Base-by-base conservation (phyloP, 495 filamentous ascomycete genomes). In the Daldinia childiae region DNA sequence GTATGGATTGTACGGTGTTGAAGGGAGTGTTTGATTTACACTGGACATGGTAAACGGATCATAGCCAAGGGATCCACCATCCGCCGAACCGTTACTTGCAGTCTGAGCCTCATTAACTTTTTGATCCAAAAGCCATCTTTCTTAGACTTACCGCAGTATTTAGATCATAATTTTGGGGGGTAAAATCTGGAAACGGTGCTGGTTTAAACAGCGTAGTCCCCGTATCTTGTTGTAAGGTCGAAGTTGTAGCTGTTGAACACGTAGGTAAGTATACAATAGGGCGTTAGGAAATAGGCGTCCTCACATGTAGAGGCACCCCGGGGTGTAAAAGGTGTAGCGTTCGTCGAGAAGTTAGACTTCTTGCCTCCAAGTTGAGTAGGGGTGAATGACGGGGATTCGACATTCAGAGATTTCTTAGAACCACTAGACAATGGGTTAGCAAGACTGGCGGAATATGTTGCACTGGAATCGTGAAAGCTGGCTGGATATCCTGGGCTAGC, bases 311-410 rank as follows among this genome's bases (percentile, higher is more conserved):
- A 64, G 12, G 73, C 75, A 4, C 80, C 83, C 21, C 82, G 86
- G 17, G 95, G 95, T 41, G 93, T 97, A 72, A 99, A 99, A 11
- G 93, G 90, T 56, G 93, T 91, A n/a, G 95, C 95, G 80, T 84
- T 93, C 2, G 90, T 96, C 5, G 94, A 95, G 64, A 98, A 80
- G 11, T 79, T 83, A 8, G 86, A 82, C 75, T 92, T 93, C 70
- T 90, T 91, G 7, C 85, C 68, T 11, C 79, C 75, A 21, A 76
- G 62, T 34, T 72, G 71, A 5, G 82, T 85, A 66, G 95, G 96
- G 1, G 93, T 97, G 72, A 99, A 99, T 45, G 95, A 91, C 14
- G 96, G 95, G 12, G 95, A 98, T 70, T 98, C 95, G 73, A 97
- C 95, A 78, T 97, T 98, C 73, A 99, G 88, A 14, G 90, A 83